Base-by-base conservation (phyloP, 2,329 filamentous ascomycete genomes). In the Fusarium multiceps region DNA sequence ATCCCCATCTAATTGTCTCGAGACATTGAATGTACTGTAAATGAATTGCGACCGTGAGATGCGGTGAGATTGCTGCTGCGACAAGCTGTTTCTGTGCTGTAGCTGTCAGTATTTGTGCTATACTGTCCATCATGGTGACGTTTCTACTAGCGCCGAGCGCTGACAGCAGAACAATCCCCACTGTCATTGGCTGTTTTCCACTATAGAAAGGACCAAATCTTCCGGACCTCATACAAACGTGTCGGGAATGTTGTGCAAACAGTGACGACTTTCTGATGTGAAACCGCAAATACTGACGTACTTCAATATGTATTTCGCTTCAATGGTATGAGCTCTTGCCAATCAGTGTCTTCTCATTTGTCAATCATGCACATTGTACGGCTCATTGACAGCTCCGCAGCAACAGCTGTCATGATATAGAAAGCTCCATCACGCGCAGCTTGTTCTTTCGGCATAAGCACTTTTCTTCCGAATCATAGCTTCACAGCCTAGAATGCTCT, bases 201-300 rank as follows among this genome's bases (percentile, higher is more conserved):
- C 13, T 13, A 45, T 59, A 41, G 16, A 58, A 13, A 62, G 57
- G 64, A 68, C 18, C 28, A 51, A 9, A 4, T 43, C 18, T n/a
- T 59, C 63, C 63, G 63, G 10, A 4, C 25, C 34, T 58, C 37
- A 18, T 0, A 25, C 3, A 1, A 9, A 30, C 8, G 9, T 18
- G 37, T 1, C 25, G 16, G 47, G 41, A 42, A 28, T 27, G n/a
- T 8, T 42, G 40, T 23, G n/a, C 57, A 63, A 51, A 50, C 41
- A 41, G 42, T 67, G 64, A 67, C 64, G 64, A 57, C 2, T 4
- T 23, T 16, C 18, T 67, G 63, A 67, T 67, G 57, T 37, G 28
- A 11, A n/a, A 23, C 43, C 56, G 30, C 42, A 16, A 9, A 27
- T 12, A 1, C 8, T 43, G 41, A 42, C 23, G 34, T 20, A 21